Evolutionary conservation across 805 yeast genomes (phyloP), one percentile per base, ranked within the genome.

Genomic region (Saturnispora quitensis): DNA sequence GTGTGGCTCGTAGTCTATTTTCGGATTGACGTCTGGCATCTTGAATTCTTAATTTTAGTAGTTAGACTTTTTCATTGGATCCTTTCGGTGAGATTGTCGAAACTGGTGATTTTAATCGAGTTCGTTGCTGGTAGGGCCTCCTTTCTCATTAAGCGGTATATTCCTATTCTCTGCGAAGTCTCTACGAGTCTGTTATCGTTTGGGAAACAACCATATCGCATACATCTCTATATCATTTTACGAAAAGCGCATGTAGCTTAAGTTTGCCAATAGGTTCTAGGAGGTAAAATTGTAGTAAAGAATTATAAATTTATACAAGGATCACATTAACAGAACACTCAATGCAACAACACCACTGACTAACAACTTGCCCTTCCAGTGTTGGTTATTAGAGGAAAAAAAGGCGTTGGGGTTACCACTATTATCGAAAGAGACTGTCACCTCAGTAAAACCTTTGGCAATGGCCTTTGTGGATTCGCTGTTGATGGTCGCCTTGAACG

Each of bases 161-260:
- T 91, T 91, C 98, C 98, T 91, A 86, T 78, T 89, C 97, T 81
- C 91, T 90, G 84, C 95, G 96, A 77, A 86, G 86, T 84, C 81
- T 86, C 63, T 58, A 61, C 55, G 78, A 75, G 93, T 82, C 95
- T 81, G 76, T 91, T 81, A 83, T 84, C 96, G 93, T 82, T 88
- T 87, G 97, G 91, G 98, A 89, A 87, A 87, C 69, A 90, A 90
- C 98, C 98, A 90, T 91, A 95, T 89, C 82, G 97, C 95, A 74
- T 68, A 91, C 97, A 91, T 82, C 62, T 66, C 44, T 18, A 13
- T 31, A 10, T 31, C 13, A 31, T 31, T 12, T 31, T 10, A 31
- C 9, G 42, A 10, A 38, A 38, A 20, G 8, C 12, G 24, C 13
- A 38, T 12, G 13, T 17, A 38, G 13, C 7, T 7, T n/a, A 36